phyloP scores from a whole-genome alignment of 306 rosid genomes.

The Chamaecrista fasciculata region DNA sequence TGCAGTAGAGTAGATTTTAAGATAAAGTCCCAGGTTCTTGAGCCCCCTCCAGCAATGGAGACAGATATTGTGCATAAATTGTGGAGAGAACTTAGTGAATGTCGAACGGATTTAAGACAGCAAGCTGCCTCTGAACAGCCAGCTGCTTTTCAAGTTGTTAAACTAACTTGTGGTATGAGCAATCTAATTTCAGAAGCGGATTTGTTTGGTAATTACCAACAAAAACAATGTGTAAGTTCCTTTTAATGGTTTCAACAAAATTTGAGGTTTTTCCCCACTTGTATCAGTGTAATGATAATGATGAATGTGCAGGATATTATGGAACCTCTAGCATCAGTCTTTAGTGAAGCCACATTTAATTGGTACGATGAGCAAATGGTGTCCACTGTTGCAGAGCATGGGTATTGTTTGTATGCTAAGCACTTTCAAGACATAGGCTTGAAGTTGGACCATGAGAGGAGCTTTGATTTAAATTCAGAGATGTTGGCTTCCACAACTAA shows the following conservation, averaged over 20 bases:
- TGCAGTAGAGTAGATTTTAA: slow-evolving; percentile 55
- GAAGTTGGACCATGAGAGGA: slow-evolving; percentile 38
- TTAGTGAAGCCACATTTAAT: slow-evolving; percentile 48
- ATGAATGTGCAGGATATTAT: slow-evolving; percentile 54
- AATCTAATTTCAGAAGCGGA: slow-evolving; percentile 74
- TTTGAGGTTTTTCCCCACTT: background rate
- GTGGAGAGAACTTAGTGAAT: slow-evolving; percentile 61
- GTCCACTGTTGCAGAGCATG: slow-evolving; percentile 68
- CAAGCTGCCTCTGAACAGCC: slow-evolving; percentile 43
- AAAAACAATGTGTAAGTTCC: slow-evolving; percentile 52
- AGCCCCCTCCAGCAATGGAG: slow-evolving; percentile 34
- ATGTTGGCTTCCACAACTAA: slow-evolving; percentile 57
- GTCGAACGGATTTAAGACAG: slow-evolving; percentile 52
- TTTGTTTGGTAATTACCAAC: slow-evolving; percentile 47
- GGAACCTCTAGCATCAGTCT: slow-evolving; percentile 46
- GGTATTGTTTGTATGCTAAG: slow-evolving; percentile 69
- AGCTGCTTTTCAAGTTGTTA: slow-evolving; percentile 46
- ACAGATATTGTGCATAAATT: slow-evolving; percentile 49
- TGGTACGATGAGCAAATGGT: slow-evolving; percentile 69
- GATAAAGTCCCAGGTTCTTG: slow-evolving; percentile 25
- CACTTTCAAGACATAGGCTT: slow-evolving; percentile 52
- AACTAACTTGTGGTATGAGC: slow-evolving; percentile 59
- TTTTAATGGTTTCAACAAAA: slow-evolving; percentile 6
- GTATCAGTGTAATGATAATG: slow-evolving; percentile 30
- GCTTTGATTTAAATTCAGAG: slow-evolving; percentile 52